phyloP scores from a whole-genome alignment of 352 stramenopile species.

The Globisporangium canariense region DNA sequence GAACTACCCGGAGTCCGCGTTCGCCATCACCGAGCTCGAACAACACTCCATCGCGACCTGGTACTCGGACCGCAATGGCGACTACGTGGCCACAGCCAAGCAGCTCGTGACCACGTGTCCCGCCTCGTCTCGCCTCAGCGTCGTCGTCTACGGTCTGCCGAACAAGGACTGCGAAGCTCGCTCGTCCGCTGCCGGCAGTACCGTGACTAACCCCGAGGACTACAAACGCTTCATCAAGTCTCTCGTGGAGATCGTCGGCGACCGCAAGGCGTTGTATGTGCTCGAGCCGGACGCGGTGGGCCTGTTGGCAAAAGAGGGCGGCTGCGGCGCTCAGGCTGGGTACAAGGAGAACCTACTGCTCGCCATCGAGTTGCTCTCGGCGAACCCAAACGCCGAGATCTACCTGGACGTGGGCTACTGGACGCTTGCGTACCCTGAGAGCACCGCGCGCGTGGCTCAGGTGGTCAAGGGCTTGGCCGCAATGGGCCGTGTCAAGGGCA shows the following conservation, averaged over 20 bases:
- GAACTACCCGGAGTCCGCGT: not conserved
- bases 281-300: slow-evolving; percentile 63
- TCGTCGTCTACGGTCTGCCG: slow-evolving; percentile 71
- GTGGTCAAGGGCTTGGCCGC: slow-evolving; percentile 41
- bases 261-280: slow-evolving; percentile 57
- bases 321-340: slow-evolving; percentile 23
- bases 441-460: slow-evolving; percentile 20
- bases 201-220: slow-evolving; percentile 15
- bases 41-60: slow-evolving; percentile 45
- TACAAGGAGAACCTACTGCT: slow-evolving; percentile 53
- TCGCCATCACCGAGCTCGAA: slow-evolving; percentile 27
- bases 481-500: slow-evolving; percentile 44
- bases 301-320: slow-evolving; percentile 31
- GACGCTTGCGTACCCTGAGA: slow-evolving; percentile 35
- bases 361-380: slow-evolving; percentile 42
- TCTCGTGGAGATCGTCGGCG: slow-evolving; percentile 17
- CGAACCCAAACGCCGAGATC: slow-evolving; percentile 63
- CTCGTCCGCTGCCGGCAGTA: slow-evolving; percentile 29
- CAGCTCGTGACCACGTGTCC: slow-evolving; percentile 34
- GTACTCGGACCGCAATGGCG: slow-evolving; percentile 46
- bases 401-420: slow-evolving; percentile 72
- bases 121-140: slow-evolving; percentile 38
- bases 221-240: slow-evolving; percentile 51
- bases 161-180: slow-evolving; percentile 67
- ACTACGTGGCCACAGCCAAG: slow-evolving; percentile 16